Conservation (phyloP, 176 grass and related monocot species). For the Stipa capillata region DNA sequence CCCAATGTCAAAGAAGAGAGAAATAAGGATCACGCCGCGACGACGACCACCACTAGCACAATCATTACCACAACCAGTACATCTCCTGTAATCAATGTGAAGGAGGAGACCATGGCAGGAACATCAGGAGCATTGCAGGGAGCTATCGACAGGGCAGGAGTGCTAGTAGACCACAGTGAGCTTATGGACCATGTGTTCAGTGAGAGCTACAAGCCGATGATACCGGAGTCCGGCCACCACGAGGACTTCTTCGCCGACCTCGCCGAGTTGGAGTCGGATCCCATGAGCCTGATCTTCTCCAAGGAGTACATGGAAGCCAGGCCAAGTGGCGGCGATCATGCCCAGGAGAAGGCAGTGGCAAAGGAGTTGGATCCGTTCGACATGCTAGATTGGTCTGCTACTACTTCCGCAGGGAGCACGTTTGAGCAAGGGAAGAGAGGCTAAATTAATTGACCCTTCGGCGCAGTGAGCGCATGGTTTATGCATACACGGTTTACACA, state of each 20-base stretch:
- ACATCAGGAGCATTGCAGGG: slow-evolving; percentile 41
- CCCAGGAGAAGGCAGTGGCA: slow-evolving; percentile 29
- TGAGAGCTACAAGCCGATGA: slow-evolving; percentile 63
- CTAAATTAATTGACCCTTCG: slow-evolving; percentile 33
- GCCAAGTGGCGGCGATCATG: slow-evolving; percentile 18
- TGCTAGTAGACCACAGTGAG: slow-evolving; percentile 24
- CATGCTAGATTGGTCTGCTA: slow-evolving; percentile 68
- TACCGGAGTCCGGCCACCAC: slow-evolving; percentile 52
- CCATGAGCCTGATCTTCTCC: slow-evolving; percentile 89
- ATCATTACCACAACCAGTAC: neutral
- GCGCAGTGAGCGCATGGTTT: neutral
- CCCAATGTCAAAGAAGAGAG: slow-evolving; percentile 49
- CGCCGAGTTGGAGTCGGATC: slow-evolving; percentile 71
- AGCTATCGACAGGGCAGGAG: slow-evolving; percentile 27
- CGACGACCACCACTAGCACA: neutral
- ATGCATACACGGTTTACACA: slow-evolving; percentile 18
- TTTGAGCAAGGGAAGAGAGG: slow-evolving; percentile 49
- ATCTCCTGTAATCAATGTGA: slow-evolving; percentile 26
- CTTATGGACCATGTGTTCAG: slow-evolving; percentile 52
- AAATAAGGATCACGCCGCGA: slow-evolving; percentile 20
- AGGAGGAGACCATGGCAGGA: slow-evolving; percentile 34
- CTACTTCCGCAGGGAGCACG: slow-evolving; percentile 32
- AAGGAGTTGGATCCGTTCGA: slow-evolving; percentile 57
- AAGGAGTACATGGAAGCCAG: slow-evolving; percentile 70
- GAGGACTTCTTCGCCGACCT: slow-evolving; percentile 76